These are phyloP conservation scores for Solanum sejunctum DNA, from an alignment of 257 asterid genomes.

Conservation along the genomic window DNA sequence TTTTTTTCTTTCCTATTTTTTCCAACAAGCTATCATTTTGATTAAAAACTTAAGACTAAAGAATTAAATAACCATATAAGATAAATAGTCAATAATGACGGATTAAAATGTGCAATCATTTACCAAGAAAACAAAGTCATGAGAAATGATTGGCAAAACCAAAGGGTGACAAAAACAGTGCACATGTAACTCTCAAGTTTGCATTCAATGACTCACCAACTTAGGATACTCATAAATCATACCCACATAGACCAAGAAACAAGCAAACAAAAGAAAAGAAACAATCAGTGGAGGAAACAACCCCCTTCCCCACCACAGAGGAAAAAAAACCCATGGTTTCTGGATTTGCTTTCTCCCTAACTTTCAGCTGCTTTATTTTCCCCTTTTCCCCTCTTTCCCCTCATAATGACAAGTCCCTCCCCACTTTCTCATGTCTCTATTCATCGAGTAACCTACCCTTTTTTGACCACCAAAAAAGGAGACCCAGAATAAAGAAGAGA, in stretches of 20 bases:
- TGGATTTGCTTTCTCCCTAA: slow-evolving; percentile 3
- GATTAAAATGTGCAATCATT: neutral
- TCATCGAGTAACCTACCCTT: slow-evolving; percentile 2
- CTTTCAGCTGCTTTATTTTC: neutral
- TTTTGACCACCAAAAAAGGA: slow-evolving; percentile 8
- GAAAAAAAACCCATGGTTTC: neutral
- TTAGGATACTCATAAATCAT: neutral
- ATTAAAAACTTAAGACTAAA: neutral
- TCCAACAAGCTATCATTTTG: neutral
- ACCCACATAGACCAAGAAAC: neutral
- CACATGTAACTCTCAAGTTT: neutral
- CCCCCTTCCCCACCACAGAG: neutral
- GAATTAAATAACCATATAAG: neutral
- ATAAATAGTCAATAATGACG: neutral
- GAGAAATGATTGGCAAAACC: neutral
- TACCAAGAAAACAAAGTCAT: neutral
- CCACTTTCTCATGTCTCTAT: slow-evolving; percentile 22
- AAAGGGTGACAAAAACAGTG: slow-evolving; percentile 2
- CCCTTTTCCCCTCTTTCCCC: neutral
- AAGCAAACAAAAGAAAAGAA: neutral
- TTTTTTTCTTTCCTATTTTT: neutral
- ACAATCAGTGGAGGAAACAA: neutral
- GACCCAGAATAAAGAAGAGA: neutral
- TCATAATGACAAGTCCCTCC: slow-evolving; percentile 24
- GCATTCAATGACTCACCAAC: slow-evolving; percentile 1